Conservation (phyloP, 495 filamentous ascomycete genomes). For the Penicillium waksmanii region DNA sequence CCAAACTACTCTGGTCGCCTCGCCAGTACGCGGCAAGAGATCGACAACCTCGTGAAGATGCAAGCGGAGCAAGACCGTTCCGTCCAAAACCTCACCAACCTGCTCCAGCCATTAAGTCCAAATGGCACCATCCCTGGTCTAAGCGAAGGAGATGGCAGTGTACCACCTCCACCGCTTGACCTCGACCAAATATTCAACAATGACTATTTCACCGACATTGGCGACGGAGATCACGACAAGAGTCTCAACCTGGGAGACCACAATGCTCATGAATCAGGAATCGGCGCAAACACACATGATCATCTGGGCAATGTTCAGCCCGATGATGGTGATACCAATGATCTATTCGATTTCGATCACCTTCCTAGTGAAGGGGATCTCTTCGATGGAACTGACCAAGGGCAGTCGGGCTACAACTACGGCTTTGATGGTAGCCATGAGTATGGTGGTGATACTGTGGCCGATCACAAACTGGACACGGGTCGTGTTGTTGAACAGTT, state of each 20-base stretch:
- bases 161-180: conserved; percentile 54
- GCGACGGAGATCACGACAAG: conserved; percentile 35
- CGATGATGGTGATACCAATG: conserved; percentile 37
- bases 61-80: conserved; percentile 72
- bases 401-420: conserved; percentile 32
- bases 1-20: conserved; percentile 55
- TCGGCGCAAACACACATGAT: conserved; percentile 17
- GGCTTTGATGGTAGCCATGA: conserved; percentile 34
- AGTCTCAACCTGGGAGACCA: conserved; percentile 27
- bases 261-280: conserved; percentile 19
- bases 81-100: conserved; percentile 68
- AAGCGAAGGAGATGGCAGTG: conserved; percentile 46
- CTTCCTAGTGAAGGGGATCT: conserved; percentile 44
- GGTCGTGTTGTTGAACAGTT: conserved; percentile 48
- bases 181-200: conserved; percentile 72
- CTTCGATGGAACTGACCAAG: conserved; percentile 36
- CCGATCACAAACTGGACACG: conserved; percentile 25
- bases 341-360: conserved; percentile 50
- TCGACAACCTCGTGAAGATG: conserved; percentile 73
- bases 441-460: conserved; percentile 22
- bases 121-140: conserved; percentile 80
- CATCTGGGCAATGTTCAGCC: conserved; percentile 10
- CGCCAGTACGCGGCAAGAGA: conserved; percentile 66
- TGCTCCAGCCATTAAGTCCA: conserved; percentile 78
- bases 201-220: conserved; percentile 60